phyloP scores from a whole-genome alignment of 495 filamentous ascomycete genomes.

The Pseudoneurospora amorphoporcata region DNA sequence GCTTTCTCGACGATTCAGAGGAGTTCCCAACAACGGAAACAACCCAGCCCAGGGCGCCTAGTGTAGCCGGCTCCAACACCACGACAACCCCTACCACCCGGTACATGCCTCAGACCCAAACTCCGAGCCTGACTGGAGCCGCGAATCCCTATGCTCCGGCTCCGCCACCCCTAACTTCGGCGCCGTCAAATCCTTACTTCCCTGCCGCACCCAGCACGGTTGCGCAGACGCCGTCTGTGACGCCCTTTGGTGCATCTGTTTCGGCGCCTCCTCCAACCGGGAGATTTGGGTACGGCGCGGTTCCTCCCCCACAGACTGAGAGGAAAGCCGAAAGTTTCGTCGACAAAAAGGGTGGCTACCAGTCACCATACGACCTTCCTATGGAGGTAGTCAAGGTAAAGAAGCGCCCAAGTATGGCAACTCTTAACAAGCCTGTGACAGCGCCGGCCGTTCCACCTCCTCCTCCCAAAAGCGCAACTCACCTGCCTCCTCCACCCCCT shows the following conservation, averaged over 20 bases:
- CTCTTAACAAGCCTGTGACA: slow-evolving; percentile 17
- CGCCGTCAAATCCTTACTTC: slow-evolving; percentile 26
- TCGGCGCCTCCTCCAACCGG: slow-evolving; percentile 34
- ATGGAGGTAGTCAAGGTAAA: slow-evolving; percentile 70
- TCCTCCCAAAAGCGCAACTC: slow-evolving; percentile 46
- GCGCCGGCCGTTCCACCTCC: slow-evolving; percentile 34
- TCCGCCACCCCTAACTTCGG: slow-evolving; percentile 16
- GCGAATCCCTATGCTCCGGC: slow-evolving; percentile 15
- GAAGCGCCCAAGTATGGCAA: slow-evolving; percentile 40
- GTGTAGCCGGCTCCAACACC: background rate
- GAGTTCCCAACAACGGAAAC: slow-evolving; percentile 15
- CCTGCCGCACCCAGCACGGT: slow-evolving; percentile 14
- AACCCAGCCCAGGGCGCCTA: slow-evolving; percentile 5
- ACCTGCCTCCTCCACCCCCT: slow-evolving; percentile 24
- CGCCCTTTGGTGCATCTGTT: slow-evolving; percentile 25
- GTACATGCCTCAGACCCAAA: slow-evolving; percentile 23
- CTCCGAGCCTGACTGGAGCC: background rate
- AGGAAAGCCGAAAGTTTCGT: slow-evolving; percentile 70
- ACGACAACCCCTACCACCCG: slow-evolving; percentile 6
- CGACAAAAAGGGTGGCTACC: slow-evolving; percentile 85
- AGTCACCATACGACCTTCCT: slow-evolving; percentile 88
- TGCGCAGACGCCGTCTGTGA: slow-evolving; percentile 18
- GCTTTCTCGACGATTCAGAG: slow-evolving; percentile 53
- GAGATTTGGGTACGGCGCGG: slow-evolving; percentile 30
- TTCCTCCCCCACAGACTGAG: slow-evolving; percentile 30